Percentiles rank a stretch among this genome's conserved stretches.
Evolutionary conservation across 352 stramenopile species (phyloP).

Genomic region (Thraustochytrium sp.): DNA sequence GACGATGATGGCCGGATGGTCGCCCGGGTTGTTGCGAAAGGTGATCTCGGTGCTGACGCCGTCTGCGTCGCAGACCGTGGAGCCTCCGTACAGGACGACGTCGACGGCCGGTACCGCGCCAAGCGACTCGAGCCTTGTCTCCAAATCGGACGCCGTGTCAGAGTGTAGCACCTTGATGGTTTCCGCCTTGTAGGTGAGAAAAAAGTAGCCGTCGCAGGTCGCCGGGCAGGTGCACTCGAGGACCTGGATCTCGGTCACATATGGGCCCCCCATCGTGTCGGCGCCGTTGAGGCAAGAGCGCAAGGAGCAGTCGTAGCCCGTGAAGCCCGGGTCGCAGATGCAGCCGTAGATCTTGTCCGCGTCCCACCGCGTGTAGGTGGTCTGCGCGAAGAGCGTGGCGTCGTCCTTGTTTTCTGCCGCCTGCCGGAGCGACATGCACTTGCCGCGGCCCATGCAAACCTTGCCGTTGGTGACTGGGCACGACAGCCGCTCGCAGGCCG

Average conservation of each 20-base stretch:
- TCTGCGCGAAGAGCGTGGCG: background rate
- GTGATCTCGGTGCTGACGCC: constrained; percentile 44
- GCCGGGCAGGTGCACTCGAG: constrained; percentile 48
- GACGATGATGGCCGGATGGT: constrained; percentile 36
- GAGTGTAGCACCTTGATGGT: constrained; percentile 22
- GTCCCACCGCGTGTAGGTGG: constrained; percentile 62
- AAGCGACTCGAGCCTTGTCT: constrained; percentile 28
- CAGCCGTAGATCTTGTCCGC: constrained; percentile 72
- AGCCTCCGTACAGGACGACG: constrained; percentile 36
- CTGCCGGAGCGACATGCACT: constrained; percentile 27
- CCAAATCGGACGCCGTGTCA: background rate
- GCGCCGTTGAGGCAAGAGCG: constrained; percentile 48
- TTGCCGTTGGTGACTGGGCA: constrained; percentile 48
- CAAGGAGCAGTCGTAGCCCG: constrained; percentile 63
- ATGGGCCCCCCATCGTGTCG: constrained; percentile 1
- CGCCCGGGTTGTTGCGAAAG: constrained; percentile 44
- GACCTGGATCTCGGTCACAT: constrained; percentile 47
- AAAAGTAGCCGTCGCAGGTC: constrained; percentile 46
- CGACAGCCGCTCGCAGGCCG: constrained; percentile 60
- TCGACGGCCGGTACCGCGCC: background rate
- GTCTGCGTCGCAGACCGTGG: constrained; percentile 45
- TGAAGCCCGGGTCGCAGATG: constrained; percentile 70
- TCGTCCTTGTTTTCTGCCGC: constrained; percentile 48
- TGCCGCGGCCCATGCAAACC: constrained; percentile 39
- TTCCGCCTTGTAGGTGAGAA: constrained; percentile 16